phyloP scores from a whole-genome alignment of 306 rosid genomes.

The Cucumis melo region DNA sequence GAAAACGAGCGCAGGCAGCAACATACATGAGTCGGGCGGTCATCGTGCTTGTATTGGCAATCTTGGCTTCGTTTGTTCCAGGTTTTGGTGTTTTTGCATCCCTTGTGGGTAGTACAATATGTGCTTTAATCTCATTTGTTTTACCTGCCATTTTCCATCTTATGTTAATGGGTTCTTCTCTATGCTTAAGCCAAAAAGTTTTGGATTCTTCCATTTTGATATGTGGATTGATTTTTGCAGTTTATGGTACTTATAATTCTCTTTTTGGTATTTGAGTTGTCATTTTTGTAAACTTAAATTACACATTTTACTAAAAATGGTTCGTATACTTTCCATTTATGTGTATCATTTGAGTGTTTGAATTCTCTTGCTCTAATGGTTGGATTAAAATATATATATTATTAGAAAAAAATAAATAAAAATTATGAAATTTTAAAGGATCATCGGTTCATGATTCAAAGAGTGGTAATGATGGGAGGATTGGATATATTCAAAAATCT shows the following conservation, averaged over 20 bases:
- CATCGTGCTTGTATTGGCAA: conserved; percentile 45
- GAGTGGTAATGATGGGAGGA: too few species aligned
- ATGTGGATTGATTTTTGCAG: conserved; percentile 62
- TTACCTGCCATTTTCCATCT: conserved; percentile 78
- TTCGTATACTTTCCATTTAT: background rate
- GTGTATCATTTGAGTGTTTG: too few species aligned
- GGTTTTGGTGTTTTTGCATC: conserved; percentile 63
- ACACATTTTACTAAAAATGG: background rate
- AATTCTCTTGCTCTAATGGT: too few species aligned
- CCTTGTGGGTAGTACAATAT: conserved; percentile 74
- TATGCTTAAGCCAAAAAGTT: conserved; percentile 35
- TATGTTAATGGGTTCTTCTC: conserved; percentile 49
- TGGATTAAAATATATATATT: too few species aligned
- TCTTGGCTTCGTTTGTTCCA: conserved; percentile 57
- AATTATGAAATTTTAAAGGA: too few species aligned
- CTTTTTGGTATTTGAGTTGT: conserved; percentile 34
- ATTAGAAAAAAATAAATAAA: too few species aligned
- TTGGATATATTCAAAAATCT: too few species aligned
- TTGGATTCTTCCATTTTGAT: conserved; percentile 42
- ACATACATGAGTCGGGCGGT: conserved; percentile 42
- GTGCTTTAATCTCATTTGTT: conserved; percentile 74
- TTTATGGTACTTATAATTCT: conserved; percentile 63
- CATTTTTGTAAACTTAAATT: background rate
- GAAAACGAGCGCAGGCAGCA: conserved; percentile 15
- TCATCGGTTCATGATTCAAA: too few species aligned